These are phyloP conservation scores for Amaranthus cruentus DNA, from an alignment of 148 eudicot species.

Conservation along the genomic window DNA sequence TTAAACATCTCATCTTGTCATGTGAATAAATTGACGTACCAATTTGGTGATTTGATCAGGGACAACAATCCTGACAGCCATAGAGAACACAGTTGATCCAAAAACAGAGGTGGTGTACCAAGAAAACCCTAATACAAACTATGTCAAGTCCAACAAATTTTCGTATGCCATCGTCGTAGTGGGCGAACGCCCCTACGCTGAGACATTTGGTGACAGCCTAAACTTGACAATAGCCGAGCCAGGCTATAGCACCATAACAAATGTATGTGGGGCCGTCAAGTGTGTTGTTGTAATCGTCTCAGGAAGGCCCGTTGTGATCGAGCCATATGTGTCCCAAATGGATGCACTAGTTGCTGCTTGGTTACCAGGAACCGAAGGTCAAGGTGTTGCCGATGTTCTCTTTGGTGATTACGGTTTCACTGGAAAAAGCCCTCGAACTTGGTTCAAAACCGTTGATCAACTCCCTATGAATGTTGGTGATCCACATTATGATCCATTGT, in stretches of 20 bases:
- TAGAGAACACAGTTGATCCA: slow-evolving; percentile 58
- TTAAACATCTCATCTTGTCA: background rate
- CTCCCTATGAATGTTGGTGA: slow-evolving; percentile 61
- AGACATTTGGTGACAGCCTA: slow-evolving; percentile 47
- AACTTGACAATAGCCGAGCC: slow-evolving; percentile 37
- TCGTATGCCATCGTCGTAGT: slow-evolving; percentile 49
- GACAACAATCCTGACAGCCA: slow-evolving; percentile 66
- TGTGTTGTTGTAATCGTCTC: slow-evolving; percentile 45
- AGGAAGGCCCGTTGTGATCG: slow-evolving; percentile 48
- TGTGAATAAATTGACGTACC: slow-evolving; percentile 3
- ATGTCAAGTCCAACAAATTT: slow-evolving; percentile 36
- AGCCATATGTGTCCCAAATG: slow-evolving; percentile 37
- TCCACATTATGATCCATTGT: slow-evolving; percentile 50
- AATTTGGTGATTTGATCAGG: slow-evolving; percentile 29
- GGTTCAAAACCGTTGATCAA: slow-evolving; percentile 51
- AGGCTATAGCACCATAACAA: slow-evolving; percentile 36
- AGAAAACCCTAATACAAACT: slow-evolving; percentile 41
- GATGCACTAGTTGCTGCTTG: slow-evolving; percentile 57
- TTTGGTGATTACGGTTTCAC: slow-evolving; percentile 54
- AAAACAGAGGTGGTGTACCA: slow-evolving; percentile 52
- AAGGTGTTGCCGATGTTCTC: slow-evolving; percentile 53
- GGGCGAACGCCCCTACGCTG: slow-evolving; percentile 51
- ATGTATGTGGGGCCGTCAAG: slow-evolving; percentile 40
- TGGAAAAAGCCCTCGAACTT: slow-evolving; percentile 49
- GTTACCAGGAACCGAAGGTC: slow-evolving; percentile 58